Percentiles rank a stretch among this genome's conserved stretches.
phyloP scores from a whole-genome alignment of 2,329 filamentous ascomycete species.

The Botrytis aclada region DNA sequence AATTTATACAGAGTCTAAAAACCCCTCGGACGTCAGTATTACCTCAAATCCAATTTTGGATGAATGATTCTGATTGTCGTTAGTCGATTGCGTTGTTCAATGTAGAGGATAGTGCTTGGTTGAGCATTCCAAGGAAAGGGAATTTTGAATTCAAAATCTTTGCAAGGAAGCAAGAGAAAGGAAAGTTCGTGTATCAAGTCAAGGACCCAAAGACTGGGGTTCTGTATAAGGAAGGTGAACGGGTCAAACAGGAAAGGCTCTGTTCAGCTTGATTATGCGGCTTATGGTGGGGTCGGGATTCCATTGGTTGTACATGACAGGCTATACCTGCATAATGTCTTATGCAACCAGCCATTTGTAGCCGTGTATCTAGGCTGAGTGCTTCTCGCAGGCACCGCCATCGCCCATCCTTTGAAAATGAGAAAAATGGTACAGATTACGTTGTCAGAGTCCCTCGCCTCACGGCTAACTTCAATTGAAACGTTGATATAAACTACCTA shows the following conservation, averaged over 20 bases:
- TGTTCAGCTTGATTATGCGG: neutral
- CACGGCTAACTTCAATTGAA: neutral
- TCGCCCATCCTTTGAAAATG: neutral
- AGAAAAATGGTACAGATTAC: neutral
- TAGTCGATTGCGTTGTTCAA: slow-evolving; percentile 8
- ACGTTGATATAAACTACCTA: neutral
- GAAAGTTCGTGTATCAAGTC: slow-evolving; percentile 19
- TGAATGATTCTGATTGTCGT: neutral
- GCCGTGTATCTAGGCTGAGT: neutral
- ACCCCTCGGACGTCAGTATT: neutral
- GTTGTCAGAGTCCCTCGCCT: too few relatives aligned
- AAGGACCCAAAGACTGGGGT: slow-evolving; percentile 12
- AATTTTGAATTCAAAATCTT: slow-evolving; percentile 2
- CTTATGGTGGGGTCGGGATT: neutral
- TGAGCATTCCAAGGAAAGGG: neutral
- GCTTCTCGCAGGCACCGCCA: neutral
- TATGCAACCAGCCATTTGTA: neutral
- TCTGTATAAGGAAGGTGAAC: slow-evolving; percentile 20
- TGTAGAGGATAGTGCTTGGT: neutral
- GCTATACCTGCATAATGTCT: neutral
- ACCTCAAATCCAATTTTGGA: neutral
- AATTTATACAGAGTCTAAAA: slow-evolving; percentile 8
- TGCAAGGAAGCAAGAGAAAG: neutral
- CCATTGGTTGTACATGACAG: neutral
- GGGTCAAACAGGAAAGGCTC: slow-evolving; percentile 18